Evolutionary conservation across 1,284 basidiomycete species (phyloP).

Genomic region (Cutaneotrichosporon daszewskae): DNA sequence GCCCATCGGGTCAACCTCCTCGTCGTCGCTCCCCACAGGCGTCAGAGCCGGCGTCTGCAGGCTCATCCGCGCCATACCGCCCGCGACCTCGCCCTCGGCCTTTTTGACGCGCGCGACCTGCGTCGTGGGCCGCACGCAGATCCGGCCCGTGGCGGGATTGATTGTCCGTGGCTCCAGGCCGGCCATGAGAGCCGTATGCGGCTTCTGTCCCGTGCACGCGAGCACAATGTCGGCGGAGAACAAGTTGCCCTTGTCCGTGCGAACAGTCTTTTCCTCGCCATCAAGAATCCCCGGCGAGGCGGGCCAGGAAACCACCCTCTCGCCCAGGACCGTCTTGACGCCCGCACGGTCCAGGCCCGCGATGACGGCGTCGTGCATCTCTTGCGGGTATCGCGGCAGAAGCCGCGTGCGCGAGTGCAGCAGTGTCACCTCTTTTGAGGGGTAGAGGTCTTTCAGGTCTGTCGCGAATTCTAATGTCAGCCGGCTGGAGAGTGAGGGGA

Average conservation of each 20-base stretch:
- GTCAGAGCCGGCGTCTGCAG: not conserved
- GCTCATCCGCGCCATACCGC: not conserved
- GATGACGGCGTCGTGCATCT: slow-evolving; percentile 45
- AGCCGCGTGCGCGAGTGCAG: slow-evolving; percentile 50
- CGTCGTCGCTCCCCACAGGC: no score
- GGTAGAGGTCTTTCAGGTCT: slow-evolving; percentile 49
- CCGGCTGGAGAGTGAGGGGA: not conserved
- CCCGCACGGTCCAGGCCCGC: slow-evolving; percentile 41
- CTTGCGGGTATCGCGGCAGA: slow-evolving; percentile 47
- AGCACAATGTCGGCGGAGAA: slow-evolving; percentile 64
- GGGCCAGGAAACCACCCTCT: slow-evolving; percentile 43
- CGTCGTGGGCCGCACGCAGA: slow-evolving; percentile 58
- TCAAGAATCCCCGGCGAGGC: slow-evolving; percentile 31
- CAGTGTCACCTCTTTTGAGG: slow-evolving; percentile 48
- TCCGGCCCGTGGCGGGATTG: slow-evolving; percentile 48
- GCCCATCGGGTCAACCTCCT: slow-evolving; percentile 1
- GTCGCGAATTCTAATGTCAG: slow-evolving; percentile 47
- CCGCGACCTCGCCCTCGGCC: not conserved
- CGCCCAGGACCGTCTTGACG: slow-evolving; percentile 47
- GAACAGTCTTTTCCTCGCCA: slow-evolving; percentile 47
- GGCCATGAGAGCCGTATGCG: slow-evolving; percentile 60
- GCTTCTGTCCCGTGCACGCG: slow-evolving; percentile 67
- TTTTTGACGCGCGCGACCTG: slow-evolving; percentile 44
- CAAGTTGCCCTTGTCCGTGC: slow-evolving; percentile 57
- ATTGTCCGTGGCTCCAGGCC: slow-evolving; percentile 54